Conservation (phyloP, 768 basidiomycete genomes). For the Serendipita indica region DNA sequence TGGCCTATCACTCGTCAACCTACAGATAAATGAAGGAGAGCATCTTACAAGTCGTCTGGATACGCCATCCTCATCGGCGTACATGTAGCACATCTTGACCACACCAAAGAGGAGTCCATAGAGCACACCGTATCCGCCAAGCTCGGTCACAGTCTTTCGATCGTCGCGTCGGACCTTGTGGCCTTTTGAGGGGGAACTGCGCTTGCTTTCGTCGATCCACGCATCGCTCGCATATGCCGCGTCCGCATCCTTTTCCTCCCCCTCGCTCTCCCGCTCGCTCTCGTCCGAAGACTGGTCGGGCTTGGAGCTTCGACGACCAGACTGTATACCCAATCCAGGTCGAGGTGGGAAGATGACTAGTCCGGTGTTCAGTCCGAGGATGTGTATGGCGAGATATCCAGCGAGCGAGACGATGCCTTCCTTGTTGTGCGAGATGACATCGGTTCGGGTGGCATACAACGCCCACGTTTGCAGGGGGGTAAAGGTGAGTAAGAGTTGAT, state of each 20-base stretch:
- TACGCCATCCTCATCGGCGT: conserved; percentile 29
- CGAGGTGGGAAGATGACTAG: conserved; percentile 66
- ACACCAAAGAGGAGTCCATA: conserved; percentile 57
- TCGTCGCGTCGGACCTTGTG: conserved; percentile 23
- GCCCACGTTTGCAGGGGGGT: conserved; percentile 48
- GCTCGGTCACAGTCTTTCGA: conserved; percentile 58
- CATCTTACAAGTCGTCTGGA: conserved; percentile 47
- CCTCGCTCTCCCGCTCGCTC: conserved; percentile 10
- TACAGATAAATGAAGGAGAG: neutral
- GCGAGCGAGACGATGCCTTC: conserved; percentile 73
- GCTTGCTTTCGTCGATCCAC: conserved; percentile 5
- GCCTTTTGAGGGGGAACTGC: conserved; percentile 5
- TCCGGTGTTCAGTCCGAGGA: conserved; percentile 72
- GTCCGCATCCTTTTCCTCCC: conserved; percentile 17
- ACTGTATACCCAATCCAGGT: conserved; percentile 55
- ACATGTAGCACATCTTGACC: conserved; percentile 17
- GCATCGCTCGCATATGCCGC: conserved; percentile 12
- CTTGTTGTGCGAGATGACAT: conserved; percentile 67
- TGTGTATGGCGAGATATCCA: conserved; percentile 85
- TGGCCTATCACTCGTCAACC: conserved; percentile 39
- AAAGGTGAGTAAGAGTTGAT: conserved; percentile 49
- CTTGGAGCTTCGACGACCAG: neutral
- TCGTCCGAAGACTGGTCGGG: conserved; percentile 16
- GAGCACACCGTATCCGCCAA: conserved; percentile 57
- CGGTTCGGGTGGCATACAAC: conserved; percentile 45